phyloP scores from a whole-genome alignment of 176 grass and related monocot genomes.

The Alopecurus myosuroides region DNA sequence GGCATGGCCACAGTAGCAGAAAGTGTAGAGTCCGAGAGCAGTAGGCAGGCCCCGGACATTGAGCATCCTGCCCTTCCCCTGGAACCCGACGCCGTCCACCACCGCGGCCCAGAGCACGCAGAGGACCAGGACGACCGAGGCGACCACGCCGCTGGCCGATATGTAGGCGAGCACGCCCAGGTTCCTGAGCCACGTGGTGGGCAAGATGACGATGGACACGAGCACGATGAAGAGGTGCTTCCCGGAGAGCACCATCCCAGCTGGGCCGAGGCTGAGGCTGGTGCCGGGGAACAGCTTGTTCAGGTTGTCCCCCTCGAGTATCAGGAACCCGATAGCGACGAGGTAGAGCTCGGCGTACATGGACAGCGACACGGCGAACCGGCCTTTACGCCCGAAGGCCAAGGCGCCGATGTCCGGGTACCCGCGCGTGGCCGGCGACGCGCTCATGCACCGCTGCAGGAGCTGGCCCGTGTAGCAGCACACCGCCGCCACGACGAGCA shows the following conservation, averaged over 20 bases:
- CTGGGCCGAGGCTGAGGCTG: constrained; percentile 25
- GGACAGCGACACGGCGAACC: constrained; percentile 51
- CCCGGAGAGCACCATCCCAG: constrained; percentile 28
- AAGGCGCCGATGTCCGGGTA: constrained; percentile 73
- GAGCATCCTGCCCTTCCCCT: constrained; percentile 34
- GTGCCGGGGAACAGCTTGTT: constrained; percentile 71
- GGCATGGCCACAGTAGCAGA: constrained; percentile 85
- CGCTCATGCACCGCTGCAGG: constrained; percentile 68
- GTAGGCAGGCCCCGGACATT: constrained; percentile 61
- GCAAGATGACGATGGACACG: constrained; percentile 53
- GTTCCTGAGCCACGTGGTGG: constrained; percentile 72
- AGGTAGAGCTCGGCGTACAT: constrained; percentile 91
- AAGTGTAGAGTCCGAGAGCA: constrained; percentile 63
- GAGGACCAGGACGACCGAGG: constrained; percentile 56
- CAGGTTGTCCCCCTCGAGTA: constrained; percentile 74
- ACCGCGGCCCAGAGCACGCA: constrained; percentile 60
- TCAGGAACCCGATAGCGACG: constrained; percentile 76
- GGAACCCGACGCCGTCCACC: constrained; percentile 62
- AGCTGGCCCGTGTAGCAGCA: constrained; percentile 87
- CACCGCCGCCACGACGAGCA: constrained; percentile 39
- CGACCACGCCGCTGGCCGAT: constrained; percentile 71
- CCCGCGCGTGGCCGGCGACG: constrained; percentile 16
- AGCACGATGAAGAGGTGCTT: constrained; percentile 71
- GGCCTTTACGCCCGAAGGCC: constrained; percentile 53
- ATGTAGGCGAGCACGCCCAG: constrained; percentile 62